Evolutionary conservation across 768 basidiomycete genomes (phyloP).

Genomic region (Russula emetica): DNA sequence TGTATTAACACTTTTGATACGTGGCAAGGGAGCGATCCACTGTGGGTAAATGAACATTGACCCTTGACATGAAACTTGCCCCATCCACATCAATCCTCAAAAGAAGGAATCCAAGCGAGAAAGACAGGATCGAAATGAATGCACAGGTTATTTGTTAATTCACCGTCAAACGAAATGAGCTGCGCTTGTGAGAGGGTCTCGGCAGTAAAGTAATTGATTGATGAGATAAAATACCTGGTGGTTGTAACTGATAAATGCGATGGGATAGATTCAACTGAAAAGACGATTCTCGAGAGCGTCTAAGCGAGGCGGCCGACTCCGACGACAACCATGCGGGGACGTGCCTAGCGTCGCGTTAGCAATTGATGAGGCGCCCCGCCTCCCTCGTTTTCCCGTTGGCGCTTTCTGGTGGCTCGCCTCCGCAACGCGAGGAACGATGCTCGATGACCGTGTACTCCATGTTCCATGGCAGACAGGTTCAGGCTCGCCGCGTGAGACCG

Average conservation of each 20-base stretch:
- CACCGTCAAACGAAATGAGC: neutral
- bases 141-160: neutral
- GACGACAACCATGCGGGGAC: conserved; percentile 5
- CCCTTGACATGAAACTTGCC: neutral
- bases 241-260: neutral
- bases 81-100: neutral
- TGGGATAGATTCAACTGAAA: neutral
- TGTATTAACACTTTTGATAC: neutral
- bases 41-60: neutral
- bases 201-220: neutral
- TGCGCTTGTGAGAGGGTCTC: neutral
- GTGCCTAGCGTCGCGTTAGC: neutral
- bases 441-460: neutral
- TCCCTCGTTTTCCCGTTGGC: neutral
- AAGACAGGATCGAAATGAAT: neutral
- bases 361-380: neutral
- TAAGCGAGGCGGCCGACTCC: conserved; percentile 10
- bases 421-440: neutral
- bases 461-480: neutral
- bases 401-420: neutral
- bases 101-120: neutral
- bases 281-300: neutral
- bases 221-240: neutral
- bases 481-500: neutral
- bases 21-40: neutral